Base-by-base conservation (phyloP, 352 stramenopile species). In the Phytophthora hybrid region DNA sequence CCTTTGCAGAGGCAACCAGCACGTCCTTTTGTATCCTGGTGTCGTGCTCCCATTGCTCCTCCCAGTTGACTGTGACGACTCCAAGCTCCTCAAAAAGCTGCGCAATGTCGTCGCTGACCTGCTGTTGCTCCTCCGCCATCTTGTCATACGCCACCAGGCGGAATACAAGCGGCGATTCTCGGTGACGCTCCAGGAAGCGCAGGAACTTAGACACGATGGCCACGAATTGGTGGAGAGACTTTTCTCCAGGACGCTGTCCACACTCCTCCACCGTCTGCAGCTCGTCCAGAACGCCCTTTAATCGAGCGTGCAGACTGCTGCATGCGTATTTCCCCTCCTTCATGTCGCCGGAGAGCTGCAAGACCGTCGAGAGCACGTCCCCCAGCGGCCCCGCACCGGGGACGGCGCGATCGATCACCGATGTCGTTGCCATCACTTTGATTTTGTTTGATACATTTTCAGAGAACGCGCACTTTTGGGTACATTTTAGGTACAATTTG, bases 211-310 rank as follows among this genome's bases (percentile, higher is more conserved):
- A 9, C 16, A 47, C 54, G 7, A 60, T n/a, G 1, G 16, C 5
- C 54, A 31, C 54, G 8, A 60, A 29, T 19, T 59, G 46, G 53
- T 59, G 29, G 18, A 59, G 18, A 16, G 39, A 59, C 8, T 47
- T 29, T 44, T 9, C 16, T 11, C 7, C 7, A 2, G 5, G 16
- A 18, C 31, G 1, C 16, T 47, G 54, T 47, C 23, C 26, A 6
- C 60, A 23, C 19, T 60, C 23, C 34, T 68, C 34, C 51, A 53
- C 55, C 37, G 53, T 32, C 52, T 60, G 34, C 9, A 69, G 37
- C 51, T 57, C 37, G 34, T 60, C 62, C 62, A 55, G 5, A 5
- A 61, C 14, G 62, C 62, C 52, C 18, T 46, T n/a, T 6, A 61
- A 5, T 47, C 46, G 41, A 69, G 37, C 47, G 23, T 68, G 61